Base-by-base conservation (phyloP, 2,329 filamentous ascomycete genomes). In the Neonectria ditissima region DNA sequence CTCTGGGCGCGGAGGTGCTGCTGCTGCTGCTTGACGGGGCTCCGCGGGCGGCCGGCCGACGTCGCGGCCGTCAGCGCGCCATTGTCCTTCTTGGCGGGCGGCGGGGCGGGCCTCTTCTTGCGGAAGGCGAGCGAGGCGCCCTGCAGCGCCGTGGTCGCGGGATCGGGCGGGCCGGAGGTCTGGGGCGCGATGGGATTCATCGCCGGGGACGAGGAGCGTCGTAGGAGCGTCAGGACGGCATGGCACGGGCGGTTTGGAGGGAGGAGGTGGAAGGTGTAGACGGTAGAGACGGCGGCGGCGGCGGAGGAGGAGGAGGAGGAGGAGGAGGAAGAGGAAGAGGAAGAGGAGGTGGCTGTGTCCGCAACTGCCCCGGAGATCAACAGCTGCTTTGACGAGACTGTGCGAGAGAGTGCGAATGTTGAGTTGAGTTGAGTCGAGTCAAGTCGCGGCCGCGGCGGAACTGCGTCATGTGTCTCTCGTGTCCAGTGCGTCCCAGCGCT, bases 91-190 rank as follows among this genome's bases (percentile, higher is more conserved):
- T 68, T 68, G 32, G 65, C 55, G 20, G 69, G 67, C 13, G 74
- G 65, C 22, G 69, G 67, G 41, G 69, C 69, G 10, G 74, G 73
- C 54, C 73, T 72, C 32, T 73, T 77, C 51, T 81, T 82, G 66
- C 80, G 79, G 65, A 88, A 89, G 20, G 86, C 86, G 26, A 88
- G 80, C 11, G 83, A 84, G 10, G 86, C 86, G 55, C 86, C 86
- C 62, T 79, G 81, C 59, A 88, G 77, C 53, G 85, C 85, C 52
- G 84, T 83, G 14, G 82, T 76, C 74, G 74, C 73, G 67, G 77
- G 74, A 65, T 80, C 73, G 56, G 74, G 73, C 56, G 74, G 72
- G 57, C 74, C 77, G 59, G 69, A 66, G 58, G 69, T 66, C 32
- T 74, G 74, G 47, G 68, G 65, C 54, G 71, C 75, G 72, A 74